Conservation (phyloP, 371 early-diverging fungal genomes). For the Mucor circinelloides region DNA sequence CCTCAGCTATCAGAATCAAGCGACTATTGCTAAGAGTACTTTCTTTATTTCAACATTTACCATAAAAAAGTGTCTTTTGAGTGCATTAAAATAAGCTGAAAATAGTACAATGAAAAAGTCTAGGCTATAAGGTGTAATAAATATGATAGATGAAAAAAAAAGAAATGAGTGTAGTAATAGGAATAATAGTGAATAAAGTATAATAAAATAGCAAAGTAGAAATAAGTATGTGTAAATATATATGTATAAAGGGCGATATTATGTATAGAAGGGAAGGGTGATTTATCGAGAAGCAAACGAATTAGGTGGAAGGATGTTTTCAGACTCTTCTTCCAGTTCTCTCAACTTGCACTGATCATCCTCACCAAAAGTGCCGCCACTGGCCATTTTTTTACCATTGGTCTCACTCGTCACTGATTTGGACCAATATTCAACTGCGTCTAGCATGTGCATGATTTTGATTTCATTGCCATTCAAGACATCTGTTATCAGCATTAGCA, state of each 20-base stretch:
- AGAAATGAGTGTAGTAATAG: background rate
- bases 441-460: slow-evolving; percentile 47
- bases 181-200: background rate
- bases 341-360: slow-evolving; percentile 26
- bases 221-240: background rate
- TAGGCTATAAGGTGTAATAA: background rate
- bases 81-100: background rate
- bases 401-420: background rate
- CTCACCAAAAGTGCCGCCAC: slow-evolving; percentile 36
- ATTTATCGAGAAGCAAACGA: background rate
- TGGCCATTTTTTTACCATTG: slow-evolving; percentile 27
- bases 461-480: slow-evolving; percentile 51
- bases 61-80: background rate
- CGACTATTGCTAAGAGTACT: background rate
- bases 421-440: slow-evolving; percentile 38
- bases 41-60: background rate
- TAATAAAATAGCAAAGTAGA: background rate
- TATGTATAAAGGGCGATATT: background rate
- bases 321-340: slow-evolving; percentile 12
- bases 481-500: slow-evolving; percentile 18
- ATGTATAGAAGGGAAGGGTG: background rate
- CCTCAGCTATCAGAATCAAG: background rate
- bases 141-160: background rate
- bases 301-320: slow-evolving; percentile 3
- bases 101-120: background rate